Evolutionary conservation across 1,284 basidiomycete species (phyloP).

Genomic region (Moniliophthora roreri): DNA sequence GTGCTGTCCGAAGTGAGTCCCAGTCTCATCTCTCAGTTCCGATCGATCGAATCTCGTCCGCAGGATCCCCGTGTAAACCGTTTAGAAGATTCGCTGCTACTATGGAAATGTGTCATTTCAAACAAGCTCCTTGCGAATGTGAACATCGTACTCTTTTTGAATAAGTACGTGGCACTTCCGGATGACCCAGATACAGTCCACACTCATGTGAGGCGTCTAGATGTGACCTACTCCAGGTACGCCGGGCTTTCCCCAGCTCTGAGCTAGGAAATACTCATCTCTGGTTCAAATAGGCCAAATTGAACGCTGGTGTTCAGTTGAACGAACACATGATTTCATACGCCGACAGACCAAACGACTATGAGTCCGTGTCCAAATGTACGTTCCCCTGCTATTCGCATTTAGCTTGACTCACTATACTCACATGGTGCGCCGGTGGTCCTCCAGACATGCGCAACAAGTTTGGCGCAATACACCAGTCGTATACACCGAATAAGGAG

Average conservation of each 20-base stretch:
- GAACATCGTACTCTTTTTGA: constrained; percentile 75
- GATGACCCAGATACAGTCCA: no score
- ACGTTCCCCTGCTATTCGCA: constrained; percentile 22
- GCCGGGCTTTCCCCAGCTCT: constrained; percentile 15
- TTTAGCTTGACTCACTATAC: not conserved
- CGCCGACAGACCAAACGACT: constrained; percentile 72
- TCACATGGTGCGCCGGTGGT: constrained; percentile 9
- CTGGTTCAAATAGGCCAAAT: constrained; percentile 47
- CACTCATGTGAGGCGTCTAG: no score
- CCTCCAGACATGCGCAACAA: constrained; percentile 67
- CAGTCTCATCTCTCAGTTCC: constrained; percentile 1
- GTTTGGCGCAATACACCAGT: constrained; percentile 67
- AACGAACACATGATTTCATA: constrained; percentile 67
- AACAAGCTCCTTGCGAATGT: constrained; percentile 69
- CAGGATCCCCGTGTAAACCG: constrained; percentile 72
- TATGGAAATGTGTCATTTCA: constrained; percentile 69
- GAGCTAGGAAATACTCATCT: constrained; percentile 12
- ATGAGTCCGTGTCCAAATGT: constrained; percentile 72
- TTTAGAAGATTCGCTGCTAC: constrained; percentile 69
- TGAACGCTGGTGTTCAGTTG: constrained; percentile 72
- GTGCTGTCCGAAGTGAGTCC: constrained; percentile 65
- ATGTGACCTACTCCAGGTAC: constrained; percentile 67
- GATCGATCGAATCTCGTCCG: constrained; percentile 6
- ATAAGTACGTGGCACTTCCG: constrained; percentile 42
- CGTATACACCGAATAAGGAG: constrained; percentile 62